Evolutionary conservation across 345 rosid species (phyloP).

Genomic region (Eucalyptus regnans): DNA sequence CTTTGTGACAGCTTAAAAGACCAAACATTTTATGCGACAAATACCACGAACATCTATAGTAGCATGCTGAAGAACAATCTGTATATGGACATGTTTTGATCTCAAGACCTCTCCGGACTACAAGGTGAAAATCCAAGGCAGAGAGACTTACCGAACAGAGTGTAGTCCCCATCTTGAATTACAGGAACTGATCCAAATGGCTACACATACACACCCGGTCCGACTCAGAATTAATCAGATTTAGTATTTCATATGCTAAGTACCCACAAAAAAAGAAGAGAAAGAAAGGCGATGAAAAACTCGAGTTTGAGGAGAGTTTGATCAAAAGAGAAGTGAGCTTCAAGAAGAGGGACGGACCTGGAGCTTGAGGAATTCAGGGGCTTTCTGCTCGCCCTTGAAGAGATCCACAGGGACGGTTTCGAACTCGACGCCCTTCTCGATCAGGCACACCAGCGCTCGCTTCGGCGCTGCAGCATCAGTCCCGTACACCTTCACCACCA

Average conservation of each 20-base stretch:
- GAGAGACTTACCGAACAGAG: conserved; percentile 19
- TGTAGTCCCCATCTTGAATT: neutral
- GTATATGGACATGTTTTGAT: neutral
- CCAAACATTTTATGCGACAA: neutral
- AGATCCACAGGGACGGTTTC: conserved; percentile 56
- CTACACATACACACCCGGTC: conserved; percentile 4
- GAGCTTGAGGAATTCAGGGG: conserved; percentile 39
- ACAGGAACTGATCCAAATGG: conserved; percentile 69
- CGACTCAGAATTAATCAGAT: neutral
- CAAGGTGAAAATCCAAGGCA: neutral
- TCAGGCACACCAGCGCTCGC: conserved; percentile 29
- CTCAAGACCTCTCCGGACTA: neutral
- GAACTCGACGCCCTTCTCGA: conserved; percentile 48
- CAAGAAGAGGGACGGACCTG: conserved; percentile 17
- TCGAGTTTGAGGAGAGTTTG: neutral
- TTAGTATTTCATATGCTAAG: neutral
- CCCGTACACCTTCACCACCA: conserved; percentile 64
- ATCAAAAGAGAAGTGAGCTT: neutral
- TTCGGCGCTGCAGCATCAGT: conserved; percentile 31
- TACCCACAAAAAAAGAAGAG: too few species aligned
- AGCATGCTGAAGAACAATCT: neutral
- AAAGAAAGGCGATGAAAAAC: neutral
- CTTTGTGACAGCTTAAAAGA: neutral
- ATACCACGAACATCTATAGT: neutral
- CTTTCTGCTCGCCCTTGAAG: conserved; percentile 43